phyloP scores from a whole-genome alignment of 2,329 filamentous ascomycete species.

The Plenodomus biglobosus region DNA sequence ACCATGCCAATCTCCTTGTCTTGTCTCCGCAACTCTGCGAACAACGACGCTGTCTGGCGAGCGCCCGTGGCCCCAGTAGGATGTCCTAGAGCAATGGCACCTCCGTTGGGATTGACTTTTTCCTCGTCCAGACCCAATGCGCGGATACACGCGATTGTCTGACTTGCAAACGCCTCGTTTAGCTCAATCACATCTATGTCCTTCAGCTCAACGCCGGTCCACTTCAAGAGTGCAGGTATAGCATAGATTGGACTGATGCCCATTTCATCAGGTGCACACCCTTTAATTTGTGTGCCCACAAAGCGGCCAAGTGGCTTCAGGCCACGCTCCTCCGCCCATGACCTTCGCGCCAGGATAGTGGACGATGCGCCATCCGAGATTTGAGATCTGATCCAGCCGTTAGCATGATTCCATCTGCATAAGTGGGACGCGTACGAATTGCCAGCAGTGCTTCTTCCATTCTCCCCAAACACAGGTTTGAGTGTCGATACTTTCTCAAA shows the following conservation, averaged over 20 bases:
- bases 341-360: constrained; percentile 87
- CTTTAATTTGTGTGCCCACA: constrained; percentile 86
- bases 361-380: constrained; percentile 92
- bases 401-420: neutral
- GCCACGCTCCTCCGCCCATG: constrained; percentile 78
- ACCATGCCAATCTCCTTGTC: constrained; percentile 79
- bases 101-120: constrained; percentile 80
- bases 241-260: constrained; percentile 77
- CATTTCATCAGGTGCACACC: constrained; percentile 92
- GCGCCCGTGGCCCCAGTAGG: constrained; percentile 75
- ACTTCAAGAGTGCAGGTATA: constrained; percentile 77
- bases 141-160: constrained; percentile 86
- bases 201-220: constrained; percentile 72
- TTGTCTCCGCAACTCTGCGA: constrained; percentile 67
- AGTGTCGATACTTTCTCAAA: constrained; percentile 79
- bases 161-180: constrained; percentile 96
- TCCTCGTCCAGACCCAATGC: constrained; percentile 66
- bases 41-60: constrained; percentile 79
- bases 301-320: constrained; percentile 94
- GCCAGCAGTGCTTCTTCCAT: constrained; percentile 86
- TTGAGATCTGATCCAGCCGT: constrained; percentile 65
- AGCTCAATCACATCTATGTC: constrained; percentile 90
- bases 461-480: constrained; percentile 84
- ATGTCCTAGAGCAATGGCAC: constrained; percentile 80
- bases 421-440: constrained; percentile 54